A percentile compares a stretch with the other conserved stretches of the same genome.
phyloP scores from a whole-genome alignment of 2,329 filamentous ascomycete genomes.

The Sordariomycetes sp. region DNA sequence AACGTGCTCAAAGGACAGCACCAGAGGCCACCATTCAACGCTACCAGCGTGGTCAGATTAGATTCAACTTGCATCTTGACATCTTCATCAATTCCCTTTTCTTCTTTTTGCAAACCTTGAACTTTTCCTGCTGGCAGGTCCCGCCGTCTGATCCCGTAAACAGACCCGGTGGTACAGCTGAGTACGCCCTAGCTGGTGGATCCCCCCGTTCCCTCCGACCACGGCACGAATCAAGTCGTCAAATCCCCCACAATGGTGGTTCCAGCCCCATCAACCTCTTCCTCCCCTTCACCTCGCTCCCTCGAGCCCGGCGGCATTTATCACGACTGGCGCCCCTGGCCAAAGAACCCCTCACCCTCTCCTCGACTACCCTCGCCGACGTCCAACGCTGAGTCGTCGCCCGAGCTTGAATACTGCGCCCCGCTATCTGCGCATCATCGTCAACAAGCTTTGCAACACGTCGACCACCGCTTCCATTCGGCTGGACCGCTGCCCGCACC shows the following conservation, averaged over 20 bases:
- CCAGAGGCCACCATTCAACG: background rate
- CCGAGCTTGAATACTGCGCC: background rate
- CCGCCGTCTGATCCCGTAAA: too few relatives aligned
- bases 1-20: slow-evolving; percentile 3
- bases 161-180: slow-evolving; percentile 10
- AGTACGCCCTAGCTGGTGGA: slow-evolving; percentile 12
- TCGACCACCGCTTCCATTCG: background rate
- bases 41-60: background rate
- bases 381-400: background rate
- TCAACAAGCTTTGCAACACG: background rate
- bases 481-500: slow-evolving; percentile 16
- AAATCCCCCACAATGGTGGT: slow-evolving; percentile 4
- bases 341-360: background rate
- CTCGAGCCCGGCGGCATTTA: slow-evolving; percentile 4
- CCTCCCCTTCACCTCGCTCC: slow-evolving; percentile 2
- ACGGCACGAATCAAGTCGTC: slow-evolving; percentile 1
- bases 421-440: background rate
- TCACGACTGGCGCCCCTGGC: slow-evolving; percentile 1
- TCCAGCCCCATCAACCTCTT: slow-evolving; percentile 1
- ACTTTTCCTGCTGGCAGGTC: background rate
- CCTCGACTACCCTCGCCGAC: background rate
- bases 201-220: slow-evolving; percentile 1
- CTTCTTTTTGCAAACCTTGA: background rate
- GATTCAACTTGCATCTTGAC: background rate
- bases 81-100: background rate